Evolutionary conservation across 2,329 filamentous ascomycete species (phyloP), one percentile per base, ranked within the genome.

Genomic region (Thermochaetoides dissita): DNA sequence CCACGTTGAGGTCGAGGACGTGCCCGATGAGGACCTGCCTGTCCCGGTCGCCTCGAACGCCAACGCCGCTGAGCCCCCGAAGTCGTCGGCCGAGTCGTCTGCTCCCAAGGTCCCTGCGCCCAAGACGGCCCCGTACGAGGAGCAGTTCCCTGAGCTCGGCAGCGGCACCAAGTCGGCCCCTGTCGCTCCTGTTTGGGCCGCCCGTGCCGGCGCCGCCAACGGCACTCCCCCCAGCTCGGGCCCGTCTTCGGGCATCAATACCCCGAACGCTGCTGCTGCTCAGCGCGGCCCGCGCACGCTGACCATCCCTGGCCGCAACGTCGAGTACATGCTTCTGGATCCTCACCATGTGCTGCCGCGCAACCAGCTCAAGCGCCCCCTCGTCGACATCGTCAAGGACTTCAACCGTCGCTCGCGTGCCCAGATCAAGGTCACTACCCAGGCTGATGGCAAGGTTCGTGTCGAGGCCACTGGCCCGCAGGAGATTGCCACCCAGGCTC

Each of bases 321-420:
- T 79, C 51, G 85, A 94, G 61, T 73, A 74, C 34, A 76, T 93
- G 50, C 72, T 76, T 28, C 72, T 94, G 46, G 77, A 81, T 42
- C 77, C 82, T 7, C 74, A 79, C 37, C 81, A 91, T 58, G 75
- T 96, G 58, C 72, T 84, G 37, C 80, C 85, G 11, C 76, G 81
- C 36, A 69, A 67, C 46, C 79, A 94, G 59, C 68, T 95, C 55
- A 93, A 84, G 70, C 85, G 85, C 53, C 85, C 89, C 7, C 71
- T 95, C 40, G 69, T 77, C 30, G 89, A 96, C 51, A 80, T 91
- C 50, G 68, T 95, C 57, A 84, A 85, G 59, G 87, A 95, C 51
- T 84, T 96, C 64, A 95, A 94, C 65, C 84, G 82, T 63, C 84
- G 82, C 57, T 94, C 85, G 46, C 87, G 89, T 59, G 87, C 88